These are phyloP conservation scores for Luvunga scandens DNA, from an alignment of 345 rosid genomes.

Conservation along the genomic window DNA sequence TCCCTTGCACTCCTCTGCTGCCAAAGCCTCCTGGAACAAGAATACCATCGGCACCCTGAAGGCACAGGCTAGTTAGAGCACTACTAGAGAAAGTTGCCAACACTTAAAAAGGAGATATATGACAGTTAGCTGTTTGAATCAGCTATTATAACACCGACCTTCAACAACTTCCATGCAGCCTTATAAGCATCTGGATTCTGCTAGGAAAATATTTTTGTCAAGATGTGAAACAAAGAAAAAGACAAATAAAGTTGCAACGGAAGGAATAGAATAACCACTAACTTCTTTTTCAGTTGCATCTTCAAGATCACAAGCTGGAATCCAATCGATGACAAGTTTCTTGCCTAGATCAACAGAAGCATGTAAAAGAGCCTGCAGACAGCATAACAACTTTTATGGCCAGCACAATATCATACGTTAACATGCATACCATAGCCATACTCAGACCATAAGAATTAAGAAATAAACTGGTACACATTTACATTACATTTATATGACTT, in stretches of 20 bases:
- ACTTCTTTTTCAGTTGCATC: constrained; percentile 57
- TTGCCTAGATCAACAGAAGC: constrained; percentile 73
- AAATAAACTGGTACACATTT: not conserved
- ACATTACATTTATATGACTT: not conserved
- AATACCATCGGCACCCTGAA: constrained; percentile 88
- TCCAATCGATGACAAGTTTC: constrained; percentile 84
- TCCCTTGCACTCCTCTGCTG: constrained; percentile 89
- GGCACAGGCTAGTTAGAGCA: constrained; percentile 15
- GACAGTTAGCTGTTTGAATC: not conserved
- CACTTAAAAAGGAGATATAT: not conserved
- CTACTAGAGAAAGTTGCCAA: not conserved
- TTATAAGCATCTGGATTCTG: constrained; percentile 77
- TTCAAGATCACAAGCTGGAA: constrained; percentile 91
- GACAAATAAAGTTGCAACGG: not conserved
- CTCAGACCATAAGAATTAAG: not conserved
- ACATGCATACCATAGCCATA: not conserved
- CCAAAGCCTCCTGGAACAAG: constrained; percentile 99
- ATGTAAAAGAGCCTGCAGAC: constrained; percentile 87
- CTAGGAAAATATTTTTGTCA: constrained; percentile 19
- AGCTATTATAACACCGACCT: constrained; percentile 44
- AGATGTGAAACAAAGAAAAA: constrained; percentile 13
- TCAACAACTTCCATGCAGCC: constrained; percentile 75
- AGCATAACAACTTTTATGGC: constrained; percentile 1
- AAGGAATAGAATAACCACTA: constrained; percentile 14
- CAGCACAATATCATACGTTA: not conserved